Evolutionary conservation across 192 early-diverging fungal genomes (phyloP), one percentile per base, ranked within the genome.

Genomic region (Coemansia reversa): DNA sequence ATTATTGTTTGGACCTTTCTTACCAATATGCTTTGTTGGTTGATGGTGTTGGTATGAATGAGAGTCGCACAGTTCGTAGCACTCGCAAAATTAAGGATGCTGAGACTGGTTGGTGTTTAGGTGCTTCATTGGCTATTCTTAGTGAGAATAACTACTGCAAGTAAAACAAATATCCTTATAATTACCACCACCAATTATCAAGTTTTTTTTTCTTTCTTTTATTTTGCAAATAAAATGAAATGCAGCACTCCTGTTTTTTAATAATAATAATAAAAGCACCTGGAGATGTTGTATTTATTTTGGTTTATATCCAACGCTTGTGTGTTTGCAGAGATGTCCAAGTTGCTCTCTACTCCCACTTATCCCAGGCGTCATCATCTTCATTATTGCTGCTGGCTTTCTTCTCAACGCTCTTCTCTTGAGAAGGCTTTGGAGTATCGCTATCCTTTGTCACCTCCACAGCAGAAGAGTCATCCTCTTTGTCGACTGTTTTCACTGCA

Each of bases 41-140:
- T 16, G 84, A 86, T 63, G 97, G 97, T 0, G 96, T 97, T 50
- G 90, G 90, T 27, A 85, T 98, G 58, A 83, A 86, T 5, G 75
- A 82, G 20, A 75, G 85, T 16, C 81, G 93, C 18, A 71, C 81
- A 7, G 74, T 98, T 6, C 88, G 90, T 53, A 89, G 91, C 23
- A 88, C 94, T 5, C 92, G 95, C 72, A 96, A 97, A 84, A 94
- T 98, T 57, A 85, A 89, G 30, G 91, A 86, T 24, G 87, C 93
- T 39, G 95, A 98, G 70, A 95, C 93, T 18, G 97, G 97, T 12
- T 98, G 97, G 97, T 93, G 92, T 72, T 80, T 98, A 45, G 96
- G 96, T 27, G 94, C 94, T 22, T 87, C 94, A 22, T 89, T 98
- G 57, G 86, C 91, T 24, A 81, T 97, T 54, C 73, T 96, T 11